A percentile compares a stretch with the other conserved stretches of the same genome.
Conservation (phyloP, 495 filamentous ascomycete species). For the Lasiosphaeriaceae sp. region DNA sequence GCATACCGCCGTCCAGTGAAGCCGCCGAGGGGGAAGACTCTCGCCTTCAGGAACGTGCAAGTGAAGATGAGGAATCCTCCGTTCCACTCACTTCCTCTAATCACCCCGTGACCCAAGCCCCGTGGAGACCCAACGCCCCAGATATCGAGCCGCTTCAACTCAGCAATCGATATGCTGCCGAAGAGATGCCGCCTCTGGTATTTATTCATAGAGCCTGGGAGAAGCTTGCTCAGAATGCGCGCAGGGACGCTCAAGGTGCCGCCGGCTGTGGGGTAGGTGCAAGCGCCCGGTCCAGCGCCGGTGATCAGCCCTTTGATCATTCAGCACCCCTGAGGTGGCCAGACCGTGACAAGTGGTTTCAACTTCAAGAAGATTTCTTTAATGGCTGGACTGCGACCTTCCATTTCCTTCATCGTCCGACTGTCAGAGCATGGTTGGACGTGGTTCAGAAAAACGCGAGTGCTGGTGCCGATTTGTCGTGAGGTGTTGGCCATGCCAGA, state of each 20-base stretch:
- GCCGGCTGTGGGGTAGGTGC: neutral
- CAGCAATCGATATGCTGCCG: conserved; percentile 13
- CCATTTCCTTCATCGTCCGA: conserved; percentile 22
- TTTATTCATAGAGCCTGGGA: conserved; percentile 25
- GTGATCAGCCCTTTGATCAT: conserved; percentile 19
- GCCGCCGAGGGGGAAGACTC: neutral
- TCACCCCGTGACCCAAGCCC: neutral
- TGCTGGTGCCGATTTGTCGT: conserved; percentile 5
- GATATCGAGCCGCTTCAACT: conserved; percentile 14
- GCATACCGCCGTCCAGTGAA: neutral
- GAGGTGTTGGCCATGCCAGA: conserved; percentile 15
- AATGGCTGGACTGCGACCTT: conserved; percentile 21
- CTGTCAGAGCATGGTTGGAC: conserved; percentile 15
- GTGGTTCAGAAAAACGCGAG: conserved; percentile 13
- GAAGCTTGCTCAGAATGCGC: conserved; percentile 10
- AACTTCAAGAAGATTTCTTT: conserved; percentile 18
- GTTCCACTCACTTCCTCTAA: neutral
- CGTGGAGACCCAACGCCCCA: neutral
- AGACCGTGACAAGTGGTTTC: conserved; percentile 3
- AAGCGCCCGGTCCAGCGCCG: neutral
- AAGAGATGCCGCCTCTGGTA: conserved; percentile 18
- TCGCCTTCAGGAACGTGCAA: neutral
- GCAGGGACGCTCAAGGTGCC: neutral
- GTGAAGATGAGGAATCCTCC: neutral
- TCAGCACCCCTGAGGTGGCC: conserved; percentile 6